phyloP scores from a whole-genome alignment of 352 stramenopile genomes.

The Phytophthora palmivora region DNA sequence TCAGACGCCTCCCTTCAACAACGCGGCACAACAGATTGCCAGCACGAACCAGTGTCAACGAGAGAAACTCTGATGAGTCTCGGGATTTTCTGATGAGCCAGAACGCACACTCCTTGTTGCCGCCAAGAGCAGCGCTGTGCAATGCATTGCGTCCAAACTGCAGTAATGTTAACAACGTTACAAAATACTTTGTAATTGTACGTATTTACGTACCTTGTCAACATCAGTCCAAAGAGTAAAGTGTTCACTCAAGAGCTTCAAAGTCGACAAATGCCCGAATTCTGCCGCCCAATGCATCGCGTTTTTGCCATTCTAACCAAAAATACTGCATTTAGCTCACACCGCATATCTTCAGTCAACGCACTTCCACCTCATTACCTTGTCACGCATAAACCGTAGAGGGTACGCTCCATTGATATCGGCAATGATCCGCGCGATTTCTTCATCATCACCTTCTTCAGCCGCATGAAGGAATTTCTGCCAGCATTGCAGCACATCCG shows the following conservation, averaged over 20 bases:
- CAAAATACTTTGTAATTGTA: not conserved
- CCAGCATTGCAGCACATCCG: not conserved
- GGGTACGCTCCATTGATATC: constrained; percentile 85
- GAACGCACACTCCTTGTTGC: constrained; percentile 85
- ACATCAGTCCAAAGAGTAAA: constrained; percentile 81
- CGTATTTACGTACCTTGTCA: constrained; percentile 75
- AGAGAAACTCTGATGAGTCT: constrained; percentile 75
- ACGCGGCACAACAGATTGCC: constrained; percentile 8
- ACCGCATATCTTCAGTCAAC: not conserved
- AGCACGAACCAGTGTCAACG: constrained; percentile 65
- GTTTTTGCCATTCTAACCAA: constrained; percentile 84
- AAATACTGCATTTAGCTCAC: not conserved
- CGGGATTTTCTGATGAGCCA: constrained; percentile 81
- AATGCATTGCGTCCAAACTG: constrained; percentile 89
- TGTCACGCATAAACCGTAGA: constrained; percentile 84
- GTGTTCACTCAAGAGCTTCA: constrained; percentile 84
- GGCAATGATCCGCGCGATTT: constrained; percentile 78
- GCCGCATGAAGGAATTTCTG: constrained; percentile 87
- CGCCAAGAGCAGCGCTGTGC: constrained; percentile 79
- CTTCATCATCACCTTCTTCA: constrained; percentile 85
- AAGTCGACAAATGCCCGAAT: constrained; percentile 72
- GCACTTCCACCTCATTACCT: constrained; percentile 46
- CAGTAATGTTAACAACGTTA: constrained; percentile 1
- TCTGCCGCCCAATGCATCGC: constrained; percentile 88
- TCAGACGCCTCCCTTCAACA: constrained; percentile 7